Evolutionary conservation across 495 filamentous ascomycete genomes (phyloP).

Genomic region (Penicillium subrubescens): DNA sequence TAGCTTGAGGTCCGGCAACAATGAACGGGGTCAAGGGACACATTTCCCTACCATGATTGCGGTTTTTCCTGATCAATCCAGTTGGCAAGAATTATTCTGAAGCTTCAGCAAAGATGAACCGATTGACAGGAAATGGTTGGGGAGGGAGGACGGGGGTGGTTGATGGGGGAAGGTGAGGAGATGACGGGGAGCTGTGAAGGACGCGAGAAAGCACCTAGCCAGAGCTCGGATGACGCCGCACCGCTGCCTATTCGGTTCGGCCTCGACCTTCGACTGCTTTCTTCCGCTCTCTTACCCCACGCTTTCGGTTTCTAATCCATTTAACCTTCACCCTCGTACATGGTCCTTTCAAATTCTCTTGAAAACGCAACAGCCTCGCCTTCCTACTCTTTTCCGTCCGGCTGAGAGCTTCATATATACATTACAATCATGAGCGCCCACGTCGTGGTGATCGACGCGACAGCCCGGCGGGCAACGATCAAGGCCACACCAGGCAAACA

Average conservation of each 20-base stretch:
- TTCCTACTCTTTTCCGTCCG: neutral
- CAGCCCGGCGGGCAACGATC: constrained; percentile 70
- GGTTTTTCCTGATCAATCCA: constrained; percentile 24
- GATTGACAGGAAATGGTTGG: constrained; percentile 9
- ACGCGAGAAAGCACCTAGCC: constrained; percentile 20
- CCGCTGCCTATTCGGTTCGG: constrained; percentile 42
- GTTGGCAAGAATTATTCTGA: constrained; percentile 2
- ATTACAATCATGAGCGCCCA: constrained; percentile 72
- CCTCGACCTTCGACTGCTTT: constrained; percentile 33
- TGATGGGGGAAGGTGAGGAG: constrained; percentile 35
- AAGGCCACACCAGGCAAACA: constrained; percentile 80
- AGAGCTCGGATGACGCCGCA: constrained; percentile 49
- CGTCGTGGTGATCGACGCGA: constrained; percentile 82
- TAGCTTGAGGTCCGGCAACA: constrained; percentile 31
- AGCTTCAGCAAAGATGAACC: constrained; percentile 17
- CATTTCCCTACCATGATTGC: constrained; percentile 34
- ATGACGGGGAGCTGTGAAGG: constrained; percentile 36
- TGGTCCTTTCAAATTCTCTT: neutral
- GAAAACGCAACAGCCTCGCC: neutral
- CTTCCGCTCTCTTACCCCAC: constrained; percentile 23
- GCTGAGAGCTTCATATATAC: neutral
- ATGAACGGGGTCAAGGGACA: constrained; percentile 19
- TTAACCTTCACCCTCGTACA: neutral
- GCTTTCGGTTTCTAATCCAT: constrained; percentile 1
- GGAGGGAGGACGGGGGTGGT: constrained; percentile 21